Evolutionary conservation across 2,329 filamentous ascomycete genomes (phyloP).

Genomic region (Trichoderma endophyticum): DNA sequence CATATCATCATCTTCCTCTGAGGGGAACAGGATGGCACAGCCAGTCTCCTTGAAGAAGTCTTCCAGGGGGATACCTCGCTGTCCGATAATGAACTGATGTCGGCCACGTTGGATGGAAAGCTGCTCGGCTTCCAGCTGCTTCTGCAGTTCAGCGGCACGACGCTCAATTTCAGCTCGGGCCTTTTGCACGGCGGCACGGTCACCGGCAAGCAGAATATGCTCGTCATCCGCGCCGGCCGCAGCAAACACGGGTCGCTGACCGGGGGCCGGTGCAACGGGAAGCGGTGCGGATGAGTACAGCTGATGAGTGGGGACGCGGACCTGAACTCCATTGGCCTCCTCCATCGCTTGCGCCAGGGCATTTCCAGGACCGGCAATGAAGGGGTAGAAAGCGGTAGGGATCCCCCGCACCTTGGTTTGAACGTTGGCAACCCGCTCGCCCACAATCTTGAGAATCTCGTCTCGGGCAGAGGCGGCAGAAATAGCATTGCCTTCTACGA

Average conservation of each 20-base stretch:
- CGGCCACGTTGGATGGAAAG: constrained; percentile 79
- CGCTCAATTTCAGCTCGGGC: constrained; percentile 78
- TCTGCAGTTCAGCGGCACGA: constrained; percentile 70
- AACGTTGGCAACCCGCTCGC: constrained; percentile 78
- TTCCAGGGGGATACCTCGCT: constrained; percentile 73
- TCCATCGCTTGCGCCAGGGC: constrained; percentile 65
- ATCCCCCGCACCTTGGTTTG: constrained; percentile 79
- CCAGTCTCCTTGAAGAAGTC: constrained; percentile 89
- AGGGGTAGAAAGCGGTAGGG: constrained; percentile 90
- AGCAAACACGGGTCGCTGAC: constrained; percentile 65
- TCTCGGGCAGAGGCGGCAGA: constrained; percentile 80
- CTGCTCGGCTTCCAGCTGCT: constrained; percentile 73
- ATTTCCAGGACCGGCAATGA: constrained; percentile 80
- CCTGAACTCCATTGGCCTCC: constrained; percentile 72
- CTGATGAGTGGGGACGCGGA: constrained; percentile 80
- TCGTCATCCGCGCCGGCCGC: constrained; percentile 66
- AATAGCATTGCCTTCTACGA: constrained; percentile 86
- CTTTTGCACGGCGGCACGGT: constrained; percentile 76
- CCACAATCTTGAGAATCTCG: constrained; percentile 82
- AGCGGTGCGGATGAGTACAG: constrained; percentile 69
- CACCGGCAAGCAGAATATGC: constrained; percentile 82
- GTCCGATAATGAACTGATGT: constrained; percentile 92
- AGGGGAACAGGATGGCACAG: constrained; percentile 80
- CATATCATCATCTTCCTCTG: constrained; percentile 73
- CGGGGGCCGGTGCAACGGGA: constrained; percentile 58